Conservation (phyloP, 306 rosid species). For the Gastrolobium bilobum region DNA sequence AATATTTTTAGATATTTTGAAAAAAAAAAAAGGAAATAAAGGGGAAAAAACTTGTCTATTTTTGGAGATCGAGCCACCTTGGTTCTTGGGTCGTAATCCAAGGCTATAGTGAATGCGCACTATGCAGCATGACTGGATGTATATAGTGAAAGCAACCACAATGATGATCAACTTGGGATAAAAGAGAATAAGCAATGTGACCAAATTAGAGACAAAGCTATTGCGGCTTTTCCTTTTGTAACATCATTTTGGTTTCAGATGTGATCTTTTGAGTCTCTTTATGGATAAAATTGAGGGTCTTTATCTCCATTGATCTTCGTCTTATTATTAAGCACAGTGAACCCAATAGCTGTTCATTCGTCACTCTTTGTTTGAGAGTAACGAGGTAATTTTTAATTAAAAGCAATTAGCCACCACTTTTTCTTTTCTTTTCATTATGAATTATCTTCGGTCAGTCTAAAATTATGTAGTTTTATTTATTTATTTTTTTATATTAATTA, state of each 20-base stretch:
- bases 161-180: slow-evolving; percentile 41
- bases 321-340: neutral
- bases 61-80: slow-evolving; percentile 19
- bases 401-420: neutral
- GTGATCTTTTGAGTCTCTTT: slow-evolving; percentile 12
- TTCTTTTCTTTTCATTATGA: neutral
- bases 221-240: slow-evolving; percentile 33
- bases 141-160: slow-evolving; percentile 45
- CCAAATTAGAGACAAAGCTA: slow-evolving; percentile 51
- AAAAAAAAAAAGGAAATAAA: neutral
- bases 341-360: neutral
- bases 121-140: slow-evolving; percentile 28
- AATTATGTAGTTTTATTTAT: too few species aligned
- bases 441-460: neutral
- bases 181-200: slow-evolving; percentile 42
- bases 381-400: neutral
- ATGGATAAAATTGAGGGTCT: neutral
- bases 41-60: neutral
- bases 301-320: neutral
- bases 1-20: slow-evolving; percentile 19
- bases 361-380: neutral
- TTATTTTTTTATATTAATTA: too few species aligned
- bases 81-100: slow-evolving; percentile 30
- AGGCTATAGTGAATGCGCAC: slow-evolving; percentile 52
- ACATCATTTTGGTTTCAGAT: slow-evolving; percentile 36